These are phyloP conservation scores for Beta lomatogona DNA, from an alignment of 179 eudicot genomes.

Conservation along the genomic window DNA sequence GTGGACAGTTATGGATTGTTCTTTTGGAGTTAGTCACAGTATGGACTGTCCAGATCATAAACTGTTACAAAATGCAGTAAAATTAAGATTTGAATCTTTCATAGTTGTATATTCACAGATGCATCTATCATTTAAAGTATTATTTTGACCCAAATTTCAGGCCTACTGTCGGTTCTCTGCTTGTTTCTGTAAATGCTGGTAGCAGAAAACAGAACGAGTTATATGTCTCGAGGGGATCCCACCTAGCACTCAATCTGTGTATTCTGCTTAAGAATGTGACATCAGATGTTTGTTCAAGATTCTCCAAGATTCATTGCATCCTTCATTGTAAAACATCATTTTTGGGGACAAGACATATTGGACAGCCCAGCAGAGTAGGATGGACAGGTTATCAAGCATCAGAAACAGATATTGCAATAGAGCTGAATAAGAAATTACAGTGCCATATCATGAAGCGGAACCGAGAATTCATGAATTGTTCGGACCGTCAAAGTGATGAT, in stretches of 20 bases:
- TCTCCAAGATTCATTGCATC: conserved; percentile 63
- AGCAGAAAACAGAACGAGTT: conserved; percentile 38
- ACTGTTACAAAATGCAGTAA: too few relatives aligned
- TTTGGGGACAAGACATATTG: conserved; percentile 11
- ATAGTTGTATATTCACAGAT: background rate
- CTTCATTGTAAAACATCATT: conserved; percentile 50
- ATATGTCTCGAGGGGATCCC: conserved; percentile 49
- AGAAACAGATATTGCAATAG: conserved; percentile 47
- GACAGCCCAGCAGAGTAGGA: conserved; percentile 31
- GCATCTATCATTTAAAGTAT: background rate
- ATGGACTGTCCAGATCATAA: too few relatives aligned
- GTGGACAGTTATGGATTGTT: background rate
- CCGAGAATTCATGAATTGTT: conserved; percentile 20
- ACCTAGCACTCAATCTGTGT: conserved; percentile 59
- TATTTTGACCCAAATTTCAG: conserved; percentile 36
- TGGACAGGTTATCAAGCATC: conserved; percentile 39
- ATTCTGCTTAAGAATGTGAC: conserved; percentile 66
- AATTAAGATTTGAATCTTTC: background rate
- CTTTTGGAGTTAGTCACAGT: background rate
- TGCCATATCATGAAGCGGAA: conserved; percentile 38
- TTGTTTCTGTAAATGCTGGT: conserved; percentile 45
- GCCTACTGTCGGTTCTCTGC: conserved; percentile 58
- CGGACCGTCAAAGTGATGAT: conserved; percentile 20
- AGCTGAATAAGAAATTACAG: conserved; percentile 55
- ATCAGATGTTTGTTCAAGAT: conserved; percentile 31